Evolutionary conservation across 257 asterid species (phyloP).

Genomic region (Rehmannia glutinosa): DNA sequence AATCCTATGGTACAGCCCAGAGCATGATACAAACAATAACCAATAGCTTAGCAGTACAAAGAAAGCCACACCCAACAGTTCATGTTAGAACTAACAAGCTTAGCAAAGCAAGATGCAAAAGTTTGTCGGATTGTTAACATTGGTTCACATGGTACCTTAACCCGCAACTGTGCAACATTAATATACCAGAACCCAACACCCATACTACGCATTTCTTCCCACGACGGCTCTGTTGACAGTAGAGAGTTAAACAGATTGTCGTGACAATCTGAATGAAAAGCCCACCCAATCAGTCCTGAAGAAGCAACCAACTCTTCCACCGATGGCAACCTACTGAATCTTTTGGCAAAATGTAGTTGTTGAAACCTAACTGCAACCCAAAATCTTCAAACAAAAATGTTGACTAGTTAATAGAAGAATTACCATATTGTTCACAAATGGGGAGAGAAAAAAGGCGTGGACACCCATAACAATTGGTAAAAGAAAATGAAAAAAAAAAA

Average conservation of each 20-base stretch:
- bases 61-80: constrained; percentile 11
- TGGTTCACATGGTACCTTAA: constrained; percentile 58
- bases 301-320: constrained; percentile 63
- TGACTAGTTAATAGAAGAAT: constrained; percentile 14
- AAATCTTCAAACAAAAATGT: constrained; percentile 54
- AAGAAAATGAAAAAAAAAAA: not conserved
- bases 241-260: constrained; percentile 81
- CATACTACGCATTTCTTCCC: constrained; percentile 90
- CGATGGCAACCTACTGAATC: constrained; percentile 51
- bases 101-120: constrained; percentile 6
- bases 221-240: constrained; percentile 74
- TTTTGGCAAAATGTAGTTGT: constrained; percentile 51
- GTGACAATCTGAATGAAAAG: constrained; percentile 93
- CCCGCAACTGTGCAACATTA: constrained; percentile 60
- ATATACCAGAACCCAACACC: constrained; percentile 95
- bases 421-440: not conserved
- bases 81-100: constrained; percentile 1
- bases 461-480: constrained; percentile 3
- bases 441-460: not conserved
- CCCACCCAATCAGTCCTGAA: constrained; percentile 78
- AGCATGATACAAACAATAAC: constrained; percentile 7
- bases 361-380: constrained; percentile 88
- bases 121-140: constrained; percentile 13
- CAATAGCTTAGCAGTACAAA: constrained; percentile 10
- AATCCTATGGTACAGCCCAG: constrained; percentile 5